Base-by-base conservation (phyloP, 108 stramenopile species). In the Nitzschia sp. region DNA sequence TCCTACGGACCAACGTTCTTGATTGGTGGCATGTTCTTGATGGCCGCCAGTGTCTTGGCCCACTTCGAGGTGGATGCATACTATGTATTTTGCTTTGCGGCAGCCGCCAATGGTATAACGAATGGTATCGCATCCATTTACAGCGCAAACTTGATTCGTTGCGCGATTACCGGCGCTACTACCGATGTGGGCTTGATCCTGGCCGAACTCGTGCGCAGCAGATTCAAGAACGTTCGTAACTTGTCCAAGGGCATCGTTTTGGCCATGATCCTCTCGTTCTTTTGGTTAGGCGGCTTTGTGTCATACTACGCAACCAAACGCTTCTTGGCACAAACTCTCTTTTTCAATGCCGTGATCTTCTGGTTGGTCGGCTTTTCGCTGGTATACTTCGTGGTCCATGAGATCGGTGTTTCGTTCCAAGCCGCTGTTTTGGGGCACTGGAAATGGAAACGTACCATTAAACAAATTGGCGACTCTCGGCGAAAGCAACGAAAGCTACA, bases 1-100 rank as follows among this genome's bases (percentile, higher is more conserved):
- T 35, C 38, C 11, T 77, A 66, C 36, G 76, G 76, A 13, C 76
- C 71, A 18, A 77, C 71, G 0, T 77, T 77, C 60, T 26, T 77
- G 8, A 1, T 77, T 0, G 76, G 57, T 31, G 48, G 57, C 13
- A 21, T 66, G 8, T 67, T 77, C 57, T 11, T 77, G 31, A 30
- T 62, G 1, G 18, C 55, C 19, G 42, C 67, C 1, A 60, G 68
- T 54, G 36, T 67, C 46, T 35, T 54, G 26, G 70, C 60, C 6
- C 23, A 24, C 48, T 48, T 42, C 29, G 24, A 60, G 0, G 26
- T 46, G 4, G 17, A 32, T 35, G 49, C 34, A 0, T 15, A 17
- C 1, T 66, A 24, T 29, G 30, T 53, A 17, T 74, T 74, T 29
- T 64, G 47, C 47, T 70, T 70, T 53, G 66, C 69, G 2, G 69